These are phyloP conservation scores for Oryza glumipatula DNA, from an alignment of 176 grass and related monocot species.

Conservation along the genomic window DNA sequence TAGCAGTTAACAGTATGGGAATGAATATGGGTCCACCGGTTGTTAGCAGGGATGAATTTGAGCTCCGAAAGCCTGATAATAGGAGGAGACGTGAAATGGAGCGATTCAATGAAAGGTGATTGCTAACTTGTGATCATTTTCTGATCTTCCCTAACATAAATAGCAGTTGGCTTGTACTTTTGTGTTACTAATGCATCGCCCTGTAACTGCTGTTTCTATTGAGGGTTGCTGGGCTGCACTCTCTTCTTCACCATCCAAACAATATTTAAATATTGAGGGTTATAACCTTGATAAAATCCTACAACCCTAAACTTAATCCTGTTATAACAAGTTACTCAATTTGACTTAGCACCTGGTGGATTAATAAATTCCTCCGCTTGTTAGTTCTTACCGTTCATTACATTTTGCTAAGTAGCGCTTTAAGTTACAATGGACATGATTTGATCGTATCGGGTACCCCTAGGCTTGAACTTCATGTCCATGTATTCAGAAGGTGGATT, in stretches of 20 bases:
- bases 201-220: neutral
- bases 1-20: conserved; percentile 73
- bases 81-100: conserved; percentile 66
- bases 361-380: neutral
- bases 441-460: neutral
- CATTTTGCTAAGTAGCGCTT: neutral
- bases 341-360: neutral
- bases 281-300: conserved; percentile 5
- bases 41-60: conserved; percentile 71
- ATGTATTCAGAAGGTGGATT: neutral
- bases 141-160: neutral
- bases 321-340: neutral
- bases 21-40: conserved; percentile 78
- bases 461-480: neutral
- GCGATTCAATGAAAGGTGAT: conserved; percentile 74
- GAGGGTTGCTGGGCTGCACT: neutral
- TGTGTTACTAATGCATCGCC: neutral
- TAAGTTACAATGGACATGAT: neutral
- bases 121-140: neutral
- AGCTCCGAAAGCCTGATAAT: conserved; percentile 65
- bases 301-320: neutral
- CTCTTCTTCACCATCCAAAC: neutral
- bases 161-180: neutral
- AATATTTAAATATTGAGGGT: neutral
- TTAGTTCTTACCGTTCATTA: neutral